phyloP scores from a whole-genome alignment of 192 early-diverging fungal genomes.

The Funneliformis geosporum region DNA sequence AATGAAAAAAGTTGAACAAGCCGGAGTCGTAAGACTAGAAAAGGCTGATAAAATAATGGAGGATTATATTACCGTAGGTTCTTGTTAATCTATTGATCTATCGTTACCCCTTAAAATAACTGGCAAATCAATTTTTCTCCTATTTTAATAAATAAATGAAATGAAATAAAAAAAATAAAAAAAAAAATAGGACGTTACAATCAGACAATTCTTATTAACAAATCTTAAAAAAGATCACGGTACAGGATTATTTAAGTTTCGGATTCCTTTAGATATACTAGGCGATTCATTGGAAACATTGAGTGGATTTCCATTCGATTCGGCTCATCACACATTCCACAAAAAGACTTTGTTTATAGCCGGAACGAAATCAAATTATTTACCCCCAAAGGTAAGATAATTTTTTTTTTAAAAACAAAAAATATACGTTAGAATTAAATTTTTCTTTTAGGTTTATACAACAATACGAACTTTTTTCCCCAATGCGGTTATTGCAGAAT shows the following conservation, averaged over 20 bases:
- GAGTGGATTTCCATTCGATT: slow-evolving; percentile 52
- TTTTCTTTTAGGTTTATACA: slow-evolving; percentile 40
- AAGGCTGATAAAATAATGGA: slow-evolving; percentile 62
- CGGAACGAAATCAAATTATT: slow-evolving; percentile 71
- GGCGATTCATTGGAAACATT: slow-evolving; percentile 54
- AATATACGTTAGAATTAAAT: neutral
- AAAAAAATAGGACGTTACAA: slow-evolving; percentile 45
- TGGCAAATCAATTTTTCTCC: neutral
- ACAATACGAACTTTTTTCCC: slow-evolving; percentile 76
- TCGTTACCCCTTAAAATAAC: neutral
- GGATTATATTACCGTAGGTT: slow-evolving; percentile 40
- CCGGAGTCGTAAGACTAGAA: slow-evolving; percentile 52
- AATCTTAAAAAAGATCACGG: slow-evolving; percentile 72
- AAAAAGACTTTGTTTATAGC: slow-evolving; percentile 80
- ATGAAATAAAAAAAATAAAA: too few species aligned
- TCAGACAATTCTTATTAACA: slow-evolving; percentile 87
- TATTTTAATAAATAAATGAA: neutral
- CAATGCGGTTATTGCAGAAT: slow-evolving; percentile 54
- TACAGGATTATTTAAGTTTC: slow-evolving; percentile 54
- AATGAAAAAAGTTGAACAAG: slow-evolving; percentile 60
- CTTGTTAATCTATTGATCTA: neutral
- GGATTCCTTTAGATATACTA: slow-evolving; percentile 76
- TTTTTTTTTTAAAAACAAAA: neutral
- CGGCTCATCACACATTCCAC: slow-evolving; percentile 45
- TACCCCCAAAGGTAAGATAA: slow-evolving; percentile 48